These are phyloP conservation scores for Nakaseomyces nivariensis DNA, from an alignment of 1,139 yeast species.

Conservation along the genomic window DNA sequence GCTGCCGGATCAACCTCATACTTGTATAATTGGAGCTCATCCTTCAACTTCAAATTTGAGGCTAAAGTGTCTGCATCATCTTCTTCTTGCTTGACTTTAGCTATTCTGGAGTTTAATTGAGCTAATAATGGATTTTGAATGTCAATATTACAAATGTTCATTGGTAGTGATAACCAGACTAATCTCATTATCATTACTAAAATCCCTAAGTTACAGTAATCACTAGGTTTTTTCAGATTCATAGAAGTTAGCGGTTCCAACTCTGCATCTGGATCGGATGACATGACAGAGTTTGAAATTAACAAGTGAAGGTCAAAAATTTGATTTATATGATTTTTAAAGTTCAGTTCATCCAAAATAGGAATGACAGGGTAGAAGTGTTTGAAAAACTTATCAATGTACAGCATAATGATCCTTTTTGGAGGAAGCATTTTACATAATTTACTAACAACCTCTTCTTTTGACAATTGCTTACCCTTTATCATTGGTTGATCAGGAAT, in stretches of 20 bases:
- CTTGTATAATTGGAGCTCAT: conserved; percentile 20
- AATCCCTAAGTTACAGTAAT: conserved; percentile 33
- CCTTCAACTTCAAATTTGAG: conserved; percentile 10
- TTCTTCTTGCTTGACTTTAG: neutral
- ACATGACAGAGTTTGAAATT: conserved; percentile 4
- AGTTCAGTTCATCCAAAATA: conserved; percentile 38
- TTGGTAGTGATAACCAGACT: conserved; percentile 42
- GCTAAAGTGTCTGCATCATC: neutral
- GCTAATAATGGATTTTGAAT: conserved; percentile 16
- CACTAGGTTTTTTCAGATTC: conserved; percentile 23
- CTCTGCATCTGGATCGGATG: conserved; percentile 4
- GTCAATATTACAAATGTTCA: conserved; percentile 27
- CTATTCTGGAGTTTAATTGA: conserved; percentile 7
- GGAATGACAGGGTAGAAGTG: conserved; percentile 43
- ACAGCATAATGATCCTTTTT: conserved; percentile 32
- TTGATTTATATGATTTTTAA: conserved; percentile 24
- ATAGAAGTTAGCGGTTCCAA: conserved; percentile 8
- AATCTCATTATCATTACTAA: conserved; percentile 39
- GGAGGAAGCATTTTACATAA: conserved; percentile 32
- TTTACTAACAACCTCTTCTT: conserved; percentile 13
- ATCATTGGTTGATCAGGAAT: neutral
- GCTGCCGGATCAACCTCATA: conserved; percentile 25
- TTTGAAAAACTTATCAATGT: conserved; percentile 36
- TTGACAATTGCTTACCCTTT: conserved; percentile 1
- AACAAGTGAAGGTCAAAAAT: conserved; percentile 12